Conservation (phyloP, 164 flowering plant genomes). For the Dillenia suffruticosa region DNA sequence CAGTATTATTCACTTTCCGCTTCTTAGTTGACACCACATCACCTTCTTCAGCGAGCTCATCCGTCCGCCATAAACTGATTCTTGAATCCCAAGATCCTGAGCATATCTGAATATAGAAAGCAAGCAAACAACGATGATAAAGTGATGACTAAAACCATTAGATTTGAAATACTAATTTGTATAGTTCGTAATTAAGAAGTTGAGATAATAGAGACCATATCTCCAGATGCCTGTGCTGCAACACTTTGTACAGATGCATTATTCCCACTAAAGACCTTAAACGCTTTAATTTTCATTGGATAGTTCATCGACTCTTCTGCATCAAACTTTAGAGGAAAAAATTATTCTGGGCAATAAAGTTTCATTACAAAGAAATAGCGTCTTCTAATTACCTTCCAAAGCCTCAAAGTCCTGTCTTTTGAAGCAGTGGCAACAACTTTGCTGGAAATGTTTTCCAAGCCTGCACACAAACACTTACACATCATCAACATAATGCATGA, state of each 20-base stretch:
- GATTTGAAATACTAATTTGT: too few species aligned
- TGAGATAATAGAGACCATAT: slow-evolving; percentile 45
- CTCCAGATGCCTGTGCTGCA: slow-evolving; percentile 59
- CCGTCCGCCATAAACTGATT: slow-evolving; percentile 72
- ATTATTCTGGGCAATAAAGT: slow-evolving; percentile 3
- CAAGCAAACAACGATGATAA: not conserved
- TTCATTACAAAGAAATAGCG: not conserved
- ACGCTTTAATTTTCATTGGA: slow-evolving; percentile 46
- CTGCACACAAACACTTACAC: slow-evolving; percentile 10
- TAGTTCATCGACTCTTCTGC: slow-evolving; percentile 26
- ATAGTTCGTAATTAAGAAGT: not conserved
- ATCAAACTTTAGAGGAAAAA: slow-evolving; percentile 38
- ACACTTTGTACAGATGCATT: slow-evolving; percentile 70
- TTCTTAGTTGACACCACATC: slow-evolving; percentile 59
- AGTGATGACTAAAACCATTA: too few species aligned
- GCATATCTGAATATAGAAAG: slow-evolving; percentile 47
- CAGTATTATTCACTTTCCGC: slow-evolving; percentile 50
- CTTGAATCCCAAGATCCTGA: slow-evolving; percentile 96
- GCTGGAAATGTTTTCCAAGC: slow-evolving; percentile 18
- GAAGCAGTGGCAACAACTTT: slow-evolving; percentile 73
- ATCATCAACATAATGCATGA: too few species aligned
- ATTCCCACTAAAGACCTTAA: slow-evolving; percentile 71
- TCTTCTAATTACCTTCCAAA: slow-evolving; percentile 74
- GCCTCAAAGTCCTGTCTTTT: slow-evolving; percentile 76
- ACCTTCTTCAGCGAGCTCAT: slow-evolving; percentile 46